Evolutionary conservation across 2,329 filamentous ascomycete genomes (phyloP).

Genomic region (Cladobotryum protrusum): DNA sequence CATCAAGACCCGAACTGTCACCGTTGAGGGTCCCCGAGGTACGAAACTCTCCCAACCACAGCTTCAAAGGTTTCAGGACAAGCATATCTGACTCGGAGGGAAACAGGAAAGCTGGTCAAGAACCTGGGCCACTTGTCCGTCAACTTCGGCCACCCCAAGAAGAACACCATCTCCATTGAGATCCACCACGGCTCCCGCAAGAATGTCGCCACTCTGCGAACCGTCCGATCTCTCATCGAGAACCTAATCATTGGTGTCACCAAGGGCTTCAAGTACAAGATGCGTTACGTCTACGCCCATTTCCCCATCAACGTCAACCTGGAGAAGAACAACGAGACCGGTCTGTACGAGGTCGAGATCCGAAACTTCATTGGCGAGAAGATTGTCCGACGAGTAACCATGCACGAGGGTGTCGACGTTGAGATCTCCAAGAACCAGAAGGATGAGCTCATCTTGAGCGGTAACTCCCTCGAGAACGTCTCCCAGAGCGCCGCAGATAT

Average conservation of each 20-base stretch:
- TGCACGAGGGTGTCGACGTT: constrained; percentile 86
- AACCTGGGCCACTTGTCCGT: constrained; percentile 94
- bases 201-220: constrained; percentile 95
- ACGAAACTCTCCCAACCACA: constrained; percentile 29
- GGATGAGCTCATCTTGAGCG: constrained; percentile 89
- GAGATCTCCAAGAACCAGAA: constrained; percentile 87
- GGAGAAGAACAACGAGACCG: constrained; percentile 91
- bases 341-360: constrained; percentile 89
- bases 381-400: constrained; percentile 87
- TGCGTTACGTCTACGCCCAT: constrained; percentile 99
- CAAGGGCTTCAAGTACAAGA: constrained; percentile 99
- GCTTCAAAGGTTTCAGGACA: not conserved
- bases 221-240: constrained; percentile 96
- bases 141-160: constrained; percentile 84
- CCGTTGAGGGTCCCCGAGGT: constrained; percentile 94
- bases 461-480: constrained; percentile 95
- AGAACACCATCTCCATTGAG: constrained; percentile 88
- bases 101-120: constrained; percentile 85
- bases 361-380: constrained; percentile 99
- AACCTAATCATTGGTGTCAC: constrained; percentile 98
- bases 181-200: constrained; percentile 98
- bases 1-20: constrained; percentile 96
- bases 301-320: constrained; percentile 99
- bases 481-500: constrained; percentile 98
- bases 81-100: constrained; percentile 12